Evolutionary conservation across 2,329 filamentous ascomycete species (phyloP), one percentile per base, ranked within the genome.

Genomic region (Gaeumannomyces sp.): DNA sequence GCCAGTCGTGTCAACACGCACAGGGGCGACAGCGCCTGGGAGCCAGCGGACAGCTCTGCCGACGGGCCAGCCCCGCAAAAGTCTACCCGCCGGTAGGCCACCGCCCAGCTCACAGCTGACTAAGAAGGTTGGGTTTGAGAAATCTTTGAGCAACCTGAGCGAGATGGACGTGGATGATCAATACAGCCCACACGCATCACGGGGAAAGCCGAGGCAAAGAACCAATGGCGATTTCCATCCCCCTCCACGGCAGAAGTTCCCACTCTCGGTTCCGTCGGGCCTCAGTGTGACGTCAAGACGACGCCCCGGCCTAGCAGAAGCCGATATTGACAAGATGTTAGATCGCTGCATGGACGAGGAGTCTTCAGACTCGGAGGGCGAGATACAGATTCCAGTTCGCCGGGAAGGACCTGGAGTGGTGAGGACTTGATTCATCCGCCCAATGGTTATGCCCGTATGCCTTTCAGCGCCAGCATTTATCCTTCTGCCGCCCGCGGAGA

Each of bases 241-340:
- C 65, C 57, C 68, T 19, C 74, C 77, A 22, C 69, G 76, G n/a
- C 70, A 77, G 29, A 78, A 76, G 59, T 71, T 75, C 19, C 73
- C 74, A 2, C 71, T 86, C 11, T 82, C 83, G 2, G 73, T 85
- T 27, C 81, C 84, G 0, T 78, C 78, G 6, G 83, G 82, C 0
- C 74, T 86, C 8, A 77, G 79, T 6, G 75, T 72, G 27, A 69
- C 74, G 10, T 72, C 74, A 7, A 75, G 78, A 69, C 71, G 79
- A 65, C 72, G 80, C 69, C 72, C 77, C n/a, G 72, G 75, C 5
- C 68, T 86, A 56, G 77, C 76, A 2, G 83, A 85, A 53, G 83
- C 83, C 58, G 84, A 87, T 56, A 84, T 87, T 65, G 84, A 87
- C 65, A 77, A 79, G 53, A 85, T 87, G 81, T 74, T 87, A 57